Evolutionary conservation across 176 grass and related monocot genomes (phyloP), one percentile per base, ranked within the genome.

Genomic region (Zizania latifolia): DNA sequence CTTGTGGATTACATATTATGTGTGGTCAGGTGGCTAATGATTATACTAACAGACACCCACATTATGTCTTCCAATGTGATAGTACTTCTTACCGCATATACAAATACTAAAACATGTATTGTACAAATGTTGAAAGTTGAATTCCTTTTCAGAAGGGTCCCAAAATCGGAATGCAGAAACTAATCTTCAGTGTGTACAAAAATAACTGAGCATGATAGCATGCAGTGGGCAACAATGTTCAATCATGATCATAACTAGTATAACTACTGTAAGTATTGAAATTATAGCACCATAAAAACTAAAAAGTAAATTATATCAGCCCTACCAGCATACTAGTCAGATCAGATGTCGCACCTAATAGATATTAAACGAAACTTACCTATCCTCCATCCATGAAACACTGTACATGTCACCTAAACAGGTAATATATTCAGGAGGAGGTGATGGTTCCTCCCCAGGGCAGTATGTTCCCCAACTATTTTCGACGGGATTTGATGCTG

Each of bases 341-440:
- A n/a, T n/a, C n/a, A 70, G 14, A 39, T 30, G 29, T 1, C 0
- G 0, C 8, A 16, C 17, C 67, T 65, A 82, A 27, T 14, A 70
- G 5, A 45, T 58, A 55, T 45, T 22, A 59, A n/a, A 81, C 21
- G 60, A 34, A 32, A 12, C 11, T 39, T 77, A 97, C 94, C 94
- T 97, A 44, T 97, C 94, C 81, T 97, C 94, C 90, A 97, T 91
- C 94, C 94, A 97, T 78, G 94, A 64, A 78, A 97, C 78, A 68
- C 94, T 97, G 71, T 97, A 97, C 74, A 92, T 32, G 59, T 97
- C 94, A 39, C 94, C 94, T 46, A 97, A 82, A 62, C 94, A 97
- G 31, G 90, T 93, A 23, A 72, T 72, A 82, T 81, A 97, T 55
- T 87, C 90, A 27, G 81, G 29, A 61, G 94, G 94, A 6, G 94